Base-by-base conservation (phyloP, 345 rosid species). In the Salix koriyanagi region DNA sequence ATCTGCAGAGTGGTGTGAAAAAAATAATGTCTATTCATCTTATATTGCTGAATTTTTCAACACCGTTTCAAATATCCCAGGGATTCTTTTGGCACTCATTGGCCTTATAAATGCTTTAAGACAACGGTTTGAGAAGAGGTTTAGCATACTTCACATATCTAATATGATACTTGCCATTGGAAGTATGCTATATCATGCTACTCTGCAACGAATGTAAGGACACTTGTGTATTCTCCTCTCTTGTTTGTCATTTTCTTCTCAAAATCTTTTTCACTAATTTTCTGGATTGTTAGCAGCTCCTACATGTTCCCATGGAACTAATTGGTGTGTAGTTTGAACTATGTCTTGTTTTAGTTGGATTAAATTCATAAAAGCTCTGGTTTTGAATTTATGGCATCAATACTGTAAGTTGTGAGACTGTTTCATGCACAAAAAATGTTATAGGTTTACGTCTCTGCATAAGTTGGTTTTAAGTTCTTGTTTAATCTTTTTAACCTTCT, bases 111-210 rank as follows among this genome's bases (percentile, higher is more conserved):
- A 84, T 91, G 96, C 98, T 23, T 73, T 96, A 41, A 87, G 95
- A 76, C 98, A 93, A 79, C 90, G 88, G 39, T 94, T 96, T 79
- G 99, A 96, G 90, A 96, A 91, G 90, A 90, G 99, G 84, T 94
- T 96, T 76, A 91, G 92, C 75, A 71, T 96, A 68, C 97, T 96
- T 77, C 97, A 96, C 84, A 76, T 96, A 26, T 96, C 98, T 8
- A 96, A 96, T 81, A 89, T 96, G 88, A 84, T 88, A 60, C 98
- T 96, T 71, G 91, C 90, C 79, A 89, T 96, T 21, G 98, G 99
- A 70, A 96, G 99, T 86, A 88, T 96, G 97, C 81, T 92, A 54
- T 92, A 90, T 85, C 99, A 94, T 77, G 89, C 94, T 79, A 87
- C 97, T 1, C 77, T 96, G 84, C 98, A 87, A 68, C 89, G 80